phyloP scores from a whole-genome alignment of 352 stramenopile genomes.

The Saprolegnia diclina region DNA sequence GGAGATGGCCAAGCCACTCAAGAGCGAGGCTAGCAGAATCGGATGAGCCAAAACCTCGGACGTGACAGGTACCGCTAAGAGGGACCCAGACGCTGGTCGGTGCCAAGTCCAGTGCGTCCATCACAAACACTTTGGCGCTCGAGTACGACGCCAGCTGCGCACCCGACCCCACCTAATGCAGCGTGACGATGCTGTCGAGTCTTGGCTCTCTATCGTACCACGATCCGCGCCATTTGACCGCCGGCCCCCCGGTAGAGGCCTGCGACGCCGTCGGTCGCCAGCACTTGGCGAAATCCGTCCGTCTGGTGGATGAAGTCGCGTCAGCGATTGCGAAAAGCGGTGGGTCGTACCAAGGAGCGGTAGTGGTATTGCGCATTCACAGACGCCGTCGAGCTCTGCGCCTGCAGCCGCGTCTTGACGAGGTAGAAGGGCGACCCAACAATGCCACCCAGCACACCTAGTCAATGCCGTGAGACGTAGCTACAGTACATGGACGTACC shows the following conservation, averaged over 20 bases:
- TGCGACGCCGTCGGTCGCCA: constrained; percentile 53
- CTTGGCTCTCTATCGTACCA: constrained; percentile 33
- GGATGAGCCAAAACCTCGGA: constrained; percentile 47
- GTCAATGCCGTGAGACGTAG: not conserved
- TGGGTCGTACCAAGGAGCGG: constrained; percentile 53
- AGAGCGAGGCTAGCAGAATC: constrained; percentile 72
- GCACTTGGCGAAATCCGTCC: constrained; percentile 70
- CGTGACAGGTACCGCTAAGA: constrained; percentile 58
- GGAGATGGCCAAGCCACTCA: constrained; percentile 70
- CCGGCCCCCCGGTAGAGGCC: constrained; percentile 68
- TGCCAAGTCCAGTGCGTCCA: constrained; percentile 49
- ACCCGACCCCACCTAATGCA: constrained; percentile 66
- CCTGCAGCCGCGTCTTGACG: constrained; percentile 81
- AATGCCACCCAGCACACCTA: constrained; percentile 46
- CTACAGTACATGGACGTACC: constrained; percentile 28
- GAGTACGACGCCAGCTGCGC: constrained; percentile 79
- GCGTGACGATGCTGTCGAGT: constrained; percentile 8
- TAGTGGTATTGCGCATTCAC: constrained; percentile 82
- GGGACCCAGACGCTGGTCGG: constrained; percentile 62
- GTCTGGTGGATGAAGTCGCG: constrained; percentile 35
- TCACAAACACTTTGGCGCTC: constrained; percentile 67
- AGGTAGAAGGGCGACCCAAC: constrained; percentile 83
- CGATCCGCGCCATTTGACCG: constrained; percentile 65
- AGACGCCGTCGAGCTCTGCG: constrained; percentile 52
- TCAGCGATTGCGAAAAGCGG: not conserved